Base-by-base conservation (phyloP, 495 filamentous ascomycete genomes). In the Neurospora sp. region DNA sequence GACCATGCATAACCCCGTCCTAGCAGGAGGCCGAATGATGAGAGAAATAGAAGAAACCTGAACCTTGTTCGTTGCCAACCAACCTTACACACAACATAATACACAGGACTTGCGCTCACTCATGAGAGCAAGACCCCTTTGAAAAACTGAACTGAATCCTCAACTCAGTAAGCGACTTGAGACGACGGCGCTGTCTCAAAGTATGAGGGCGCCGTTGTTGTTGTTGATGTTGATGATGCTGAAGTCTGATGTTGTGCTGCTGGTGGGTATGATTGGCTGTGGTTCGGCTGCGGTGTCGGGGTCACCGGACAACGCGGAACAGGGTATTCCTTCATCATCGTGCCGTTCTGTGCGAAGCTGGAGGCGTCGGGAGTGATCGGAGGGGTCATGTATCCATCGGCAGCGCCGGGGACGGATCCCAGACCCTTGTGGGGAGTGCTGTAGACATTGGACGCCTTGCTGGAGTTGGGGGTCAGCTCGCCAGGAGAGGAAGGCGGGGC, bases 351-450 rank as follows among this genome's bases (percentile, higher is more conserved):
- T 59, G 84, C 80, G 72, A 89, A 92, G 70, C 84, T 87, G 71
- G 89, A 87, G 27, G 90, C 90, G 75, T 96, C 94, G n/a, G 96
- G 96, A 0, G 96, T 98, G 78, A 98, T 97, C 3, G 96, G 96
- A 22, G 96, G 96, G 31, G 96, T 98, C 72, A 96, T 88, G 79
- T 94, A 95, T 31, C 95, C 96, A 77, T 94, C 88, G 16, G 90
- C 88, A 72, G 91, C 85, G 71, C 88, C 86, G 39, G 87, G 86
- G 39, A 86, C 81, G 69, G 87, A 85, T 75, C 88, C 85, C 68
- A 89, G 85, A 16, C 87, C 87, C 85, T 99, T 99, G 78, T 95
- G 91, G 31, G 96, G 96, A 9, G 96, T 98, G 75, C 88, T 91
- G 79, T 87, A 89, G 59, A 87, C 89, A 75, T 83, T 85, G 73